Evolutionary conservation across 2,329 filamentous ascomycete species (phyloP).

Genomic region (Ceratocystis huliohia): DNA sequence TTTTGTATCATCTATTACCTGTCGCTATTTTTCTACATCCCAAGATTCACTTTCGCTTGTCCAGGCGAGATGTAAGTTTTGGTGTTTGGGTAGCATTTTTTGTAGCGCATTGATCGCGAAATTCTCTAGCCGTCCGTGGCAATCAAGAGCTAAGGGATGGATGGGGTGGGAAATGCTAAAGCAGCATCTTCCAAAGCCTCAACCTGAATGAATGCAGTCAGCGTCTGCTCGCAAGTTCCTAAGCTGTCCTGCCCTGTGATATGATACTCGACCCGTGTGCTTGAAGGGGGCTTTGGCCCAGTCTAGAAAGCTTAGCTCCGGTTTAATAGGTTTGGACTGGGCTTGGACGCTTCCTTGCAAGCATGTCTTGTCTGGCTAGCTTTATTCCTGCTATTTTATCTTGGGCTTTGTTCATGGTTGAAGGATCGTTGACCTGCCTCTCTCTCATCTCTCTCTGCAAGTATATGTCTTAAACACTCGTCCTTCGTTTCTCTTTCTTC

Average conservation of each 20-base stretch:
- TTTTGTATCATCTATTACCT: not conserved
- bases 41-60: conserved; percentile 6
- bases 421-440: not conserved
- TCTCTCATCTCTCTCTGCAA: too few relatives aligned
- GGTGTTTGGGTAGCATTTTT: not conserved
- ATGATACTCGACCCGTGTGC: too few relatives aligned
- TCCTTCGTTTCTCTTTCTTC: not conserved
- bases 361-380: too few relatives aligned
- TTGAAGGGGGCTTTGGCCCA: too few relatives aligned
- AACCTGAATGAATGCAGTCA: too few relatives aligned
- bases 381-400: conserved; percentile 7
- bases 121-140: not conserved
- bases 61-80: not conserved
- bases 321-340: too few relatives aligned
- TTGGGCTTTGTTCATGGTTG: not conserved
- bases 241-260: too few relatives aligned
- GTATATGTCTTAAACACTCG: not conserved
- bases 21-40: not conserved
- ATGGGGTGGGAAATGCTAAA: not conserved
- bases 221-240: too few relatives aligned
- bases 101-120: not conserved
- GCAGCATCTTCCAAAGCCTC: not conserved
- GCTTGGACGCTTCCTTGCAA: not conserved
- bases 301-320: too few relatives aligned
- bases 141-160: not conserved